Evolutionary conservation across 257 asterid genomes (phyloP).

Genomic region (Nicotiana tabacum): DNA sequence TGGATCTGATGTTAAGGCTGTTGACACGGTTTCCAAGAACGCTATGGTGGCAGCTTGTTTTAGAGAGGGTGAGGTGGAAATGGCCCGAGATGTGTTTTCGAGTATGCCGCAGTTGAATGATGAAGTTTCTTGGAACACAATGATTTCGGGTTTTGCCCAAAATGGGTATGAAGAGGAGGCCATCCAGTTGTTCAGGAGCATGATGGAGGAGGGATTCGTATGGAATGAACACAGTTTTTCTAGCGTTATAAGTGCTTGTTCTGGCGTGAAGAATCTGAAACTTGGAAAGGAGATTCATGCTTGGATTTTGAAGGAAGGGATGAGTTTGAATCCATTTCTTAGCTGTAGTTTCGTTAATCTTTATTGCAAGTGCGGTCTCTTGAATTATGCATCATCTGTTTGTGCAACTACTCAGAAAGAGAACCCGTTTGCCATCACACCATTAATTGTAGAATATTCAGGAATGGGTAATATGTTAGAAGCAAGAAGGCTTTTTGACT

Average conservation of each 20-base stretch:
- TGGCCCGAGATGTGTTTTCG: constrained; percentile 47
- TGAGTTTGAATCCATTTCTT: constrained; percentile 50
- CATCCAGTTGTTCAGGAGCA: constrained; percentile 42
- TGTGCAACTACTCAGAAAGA: constrained; percentile 21
- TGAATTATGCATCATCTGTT: constrained; percentile 54
- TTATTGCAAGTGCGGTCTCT: constrained; percentile 61
- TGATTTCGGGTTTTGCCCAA: constrained; percentile 67
- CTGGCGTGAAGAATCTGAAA: constrained; percentile 48
- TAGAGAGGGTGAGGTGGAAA: constrained; percentile 69
- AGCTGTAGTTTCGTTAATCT: constrained; percentile 69
- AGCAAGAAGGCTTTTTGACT: constrained; percentile 65
- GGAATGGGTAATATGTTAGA: constrained; percentile 49
- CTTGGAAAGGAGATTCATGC: constrained; percentile 75
- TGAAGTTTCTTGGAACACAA: constrained; percentile 75
- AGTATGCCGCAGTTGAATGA: constrained; percentile 49
- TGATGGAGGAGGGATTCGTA: constrained; percentile 47
- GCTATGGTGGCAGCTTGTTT: constrained; percentile 80
- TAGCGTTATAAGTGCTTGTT: constrained; percentile 60
- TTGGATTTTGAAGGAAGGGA: constrained; percentile 57
- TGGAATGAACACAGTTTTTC: constrained; percentile 62
- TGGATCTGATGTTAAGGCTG: constrained; percentile 16
- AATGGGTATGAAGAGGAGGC: constrained; percentile 60
- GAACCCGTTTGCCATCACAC: constrained; percentile 50
- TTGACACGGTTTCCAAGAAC: constrained; percentile 68
- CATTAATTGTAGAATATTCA: constrained; percentile 72